phyloP scores from a whole-genome alignment of 2,329 filamentous ascomycete species.

The Helotiales sp. region DNA sequence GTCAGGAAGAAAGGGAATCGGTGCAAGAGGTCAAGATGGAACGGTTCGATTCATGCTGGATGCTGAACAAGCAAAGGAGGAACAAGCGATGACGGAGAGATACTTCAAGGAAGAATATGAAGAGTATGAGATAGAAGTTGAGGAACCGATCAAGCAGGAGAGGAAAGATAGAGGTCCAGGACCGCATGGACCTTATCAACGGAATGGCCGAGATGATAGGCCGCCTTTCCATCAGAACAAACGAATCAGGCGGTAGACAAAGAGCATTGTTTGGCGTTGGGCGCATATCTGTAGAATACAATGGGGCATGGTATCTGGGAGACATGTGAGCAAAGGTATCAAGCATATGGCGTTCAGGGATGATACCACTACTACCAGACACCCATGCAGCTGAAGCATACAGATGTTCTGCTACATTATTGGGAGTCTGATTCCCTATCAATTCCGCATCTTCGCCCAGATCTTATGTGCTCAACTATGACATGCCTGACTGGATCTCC shows the following conservation, averaged over 20 bases:
- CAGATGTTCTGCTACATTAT: neutral
- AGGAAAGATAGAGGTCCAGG: constrained; percentile 18
- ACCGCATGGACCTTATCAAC: constrained; percentile 6
- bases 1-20: constrained; percentile 27
- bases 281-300: neutral
- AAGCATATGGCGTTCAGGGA: constrained; percentile 6
- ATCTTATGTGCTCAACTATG: neutral
- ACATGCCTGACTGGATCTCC: neutral
- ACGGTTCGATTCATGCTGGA: constrained; percentile 92
- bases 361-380: constrained; percentile 12
- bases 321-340: neutral
- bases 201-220: constrained; percentile 14
- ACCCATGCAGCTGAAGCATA: neutral
- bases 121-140: constrained; percentile 75
- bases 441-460: neutral
- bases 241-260: neutral
- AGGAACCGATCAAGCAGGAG: constrained; percentile 49
- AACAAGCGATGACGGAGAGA: constrained; percentile 65
- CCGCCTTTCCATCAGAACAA: neutral
- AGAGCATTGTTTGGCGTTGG: constrained; percentile 4
- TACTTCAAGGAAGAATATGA: constrained; percentile 76
- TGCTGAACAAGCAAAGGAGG: constrained; percentile 68
- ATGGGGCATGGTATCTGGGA: neutral
- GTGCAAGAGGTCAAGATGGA: constrained; percentile 54
- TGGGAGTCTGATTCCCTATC: neutral